Percentiles rank a stretch among this genome's conserved stretches.
These are phyloP conservation scores for Inga laurina DNA, from an alignment of 306 rosid genomes.

Conservation along the genomic window DNA sequence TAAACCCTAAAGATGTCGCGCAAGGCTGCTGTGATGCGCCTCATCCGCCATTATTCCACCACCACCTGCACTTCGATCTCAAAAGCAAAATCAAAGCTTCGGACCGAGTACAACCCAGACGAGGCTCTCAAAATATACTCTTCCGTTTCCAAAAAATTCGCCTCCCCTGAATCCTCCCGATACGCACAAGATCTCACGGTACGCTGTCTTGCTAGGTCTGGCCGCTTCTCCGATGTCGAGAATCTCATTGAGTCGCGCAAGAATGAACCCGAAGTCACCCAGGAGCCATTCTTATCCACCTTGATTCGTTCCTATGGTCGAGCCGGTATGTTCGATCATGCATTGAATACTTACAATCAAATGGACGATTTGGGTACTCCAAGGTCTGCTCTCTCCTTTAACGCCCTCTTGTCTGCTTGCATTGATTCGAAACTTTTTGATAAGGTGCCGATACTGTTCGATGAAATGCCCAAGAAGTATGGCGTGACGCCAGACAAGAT, in stretches of 20 bases:
- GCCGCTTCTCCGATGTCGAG: constrained; percentile 57
- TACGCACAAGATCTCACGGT: constrained; percentile 64
- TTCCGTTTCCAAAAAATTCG: constrained; percentile 46
- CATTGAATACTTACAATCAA: constrained; percentile 49
- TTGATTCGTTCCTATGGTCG: constrained; percentile 72
- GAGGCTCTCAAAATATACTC: constrained; percentile 63
- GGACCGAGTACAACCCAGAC: constrained; percentile 60
- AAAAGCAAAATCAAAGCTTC: constrained; percentile 54
- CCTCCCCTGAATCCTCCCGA: constrained; percentile 58
- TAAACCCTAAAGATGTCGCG: constrained; percentile 47
- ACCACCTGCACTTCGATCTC: constrained; percentile 48
- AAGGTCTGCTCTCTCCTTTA: constrained; percentile 59
- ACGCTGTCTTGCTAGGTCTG: constrained; percentile 64
- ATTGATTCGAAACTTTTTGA: constrained; percentile 40
- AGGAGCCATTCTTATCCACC: constrained; percentile 59
- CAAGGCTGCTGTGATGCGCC: constrained; percentile 44
- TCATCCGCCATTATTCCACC: constrained; percentile 48
- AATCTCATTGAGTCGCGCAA: constrained; percentile 67
- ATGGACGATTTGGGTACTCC: constrained; percentile 68
- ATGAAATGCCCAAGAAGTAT: constrained; percentile 52
- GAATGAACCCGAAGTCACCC: constrained; percentile 51
- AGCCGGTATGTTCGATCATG: constrained; percentile 64
- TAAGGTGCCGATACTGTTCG: constrained; percentile 52
- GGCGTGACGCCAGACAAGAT: constrained; percentile 50
- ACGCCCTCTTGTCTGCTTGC: constrained; percentile 57